Conservation (phyloP, 371 early-diverging fungal genomes). For the Quaeritorhiza haematococci region DNA sequence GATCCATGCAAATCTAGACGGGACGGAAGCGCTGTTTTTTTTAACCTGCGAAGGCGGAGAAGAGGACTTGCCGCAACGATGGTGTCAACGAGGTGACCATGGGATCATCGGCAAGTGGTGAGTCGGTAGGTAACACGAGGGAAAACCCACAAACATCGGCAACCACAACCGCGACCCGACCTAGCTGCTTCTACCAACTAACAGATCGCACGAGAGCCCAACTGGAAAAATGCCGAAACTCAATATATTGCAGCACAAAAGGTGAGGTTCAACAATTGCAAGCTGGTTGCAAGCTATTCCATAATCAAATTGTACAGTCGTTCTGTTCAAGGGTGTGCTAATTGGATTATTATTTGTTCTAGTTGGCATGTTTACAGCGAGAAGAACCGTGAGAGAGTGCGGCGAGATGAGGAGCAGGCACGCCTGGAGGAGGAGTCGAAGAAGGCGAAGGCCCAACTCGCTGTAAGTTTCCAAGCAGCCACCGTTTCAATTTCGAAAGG, state of each 20-base stretch:
- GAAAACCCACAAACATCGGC: no score
- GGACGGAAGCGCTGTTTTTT: no score
- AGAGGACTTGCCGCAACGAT: no score
- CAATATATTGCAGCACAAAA: conserved; percentile 23
- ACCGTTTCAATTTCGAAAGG: no score
- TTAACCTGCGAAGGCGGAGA: no score
- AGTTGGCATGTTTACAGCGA: conserved; percentile 78
- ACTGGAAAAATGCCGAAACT: conserved; percentile 19
- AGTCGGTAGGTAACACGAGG: no score
- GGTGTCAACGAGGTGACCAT: no score
- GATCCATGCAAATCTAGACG: no score
- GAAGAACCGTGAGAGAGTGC: conserved; percentile 64
- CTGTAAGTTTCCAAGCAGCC: conserved; percentile 2
- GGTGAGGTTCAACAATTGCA: conserved; percentile 3
- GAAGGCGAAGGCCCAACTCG: conserved; percentile 42
- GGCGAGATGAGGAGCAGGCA: conserved; percentile 58
- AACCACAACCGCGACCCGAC: no score
- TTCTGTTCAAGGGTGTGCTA: not conserved
- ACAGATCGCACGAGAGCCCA: no score
- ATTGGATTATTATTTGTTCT: conserved; percentile 1
- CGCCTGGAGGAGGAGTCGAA: conserved; percentile 53
- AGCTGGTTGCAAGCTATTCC: not conserved
- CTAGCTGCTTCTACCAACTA: no score
- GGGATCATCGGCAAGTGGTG: no score
- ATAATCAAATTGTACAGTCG: not conserved